Evolutionary conservation across 257 asterid genomes (phyloP), one percentile per base, ranked within the genome.

Genomic region (Striga asiatica): DNA sequence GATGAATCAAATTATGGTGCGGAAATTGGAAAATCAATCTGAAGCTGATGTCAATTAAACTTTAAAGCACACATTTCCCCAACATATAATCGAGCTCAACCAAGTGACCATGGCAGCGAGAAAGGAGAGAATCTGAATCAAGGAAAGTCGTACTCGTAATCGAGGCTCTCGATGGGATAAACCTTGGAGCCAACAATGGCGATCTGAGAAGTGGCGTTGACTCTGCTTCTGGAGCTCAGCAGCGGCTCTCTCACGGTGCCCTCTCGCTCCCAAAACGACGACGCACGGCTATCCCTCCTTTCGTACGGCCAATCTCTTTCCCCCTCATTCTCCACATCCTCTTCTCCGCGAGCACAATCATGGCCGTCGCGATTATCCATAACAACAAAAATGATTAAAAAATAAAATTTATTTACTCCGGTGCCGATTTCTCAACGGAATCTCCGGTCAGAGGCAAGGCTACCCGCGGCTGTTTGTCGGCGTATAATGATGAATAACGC

Each of bases 111-210:
- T n/a, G n/a, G 32, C 32, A 27, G 32, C 32, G 32, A 7, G 7
- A 6, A 16, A 16, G 9, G 21, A 8, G 2, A 16, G 1, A 38
- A 3, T 5, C 6, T 0, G 4, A 7, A n/a, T n/a, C n/a, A 38
- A 41, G n/a, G 34, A 46, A 14, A 0, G 5, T 13, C 76, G 9
- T 79, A 89, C 95, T 89, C 97, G 72, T 89, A 85, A 67, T 89
- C 97, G 31, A 89, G 93, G 76, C 95, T 89, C 57, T 85, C 95
- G 34, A 85, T 76, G 16, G 93, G 81, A 63, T 75, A 83, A 73
- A 76, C 71, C 64, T 81, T 83, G 61, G 91, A 77, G 42, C 94
- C 91, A 64, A 85, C 69, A 56, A 83, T 76, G 34, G 93, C 95
- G 56, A 89, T 72, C 88, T 89, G 96, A 50, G 98, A 89, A 42